phyloP scores from a whole-genome alignment of 805 yeast species.

The Monosporozyma yasuniensis region DNA sequence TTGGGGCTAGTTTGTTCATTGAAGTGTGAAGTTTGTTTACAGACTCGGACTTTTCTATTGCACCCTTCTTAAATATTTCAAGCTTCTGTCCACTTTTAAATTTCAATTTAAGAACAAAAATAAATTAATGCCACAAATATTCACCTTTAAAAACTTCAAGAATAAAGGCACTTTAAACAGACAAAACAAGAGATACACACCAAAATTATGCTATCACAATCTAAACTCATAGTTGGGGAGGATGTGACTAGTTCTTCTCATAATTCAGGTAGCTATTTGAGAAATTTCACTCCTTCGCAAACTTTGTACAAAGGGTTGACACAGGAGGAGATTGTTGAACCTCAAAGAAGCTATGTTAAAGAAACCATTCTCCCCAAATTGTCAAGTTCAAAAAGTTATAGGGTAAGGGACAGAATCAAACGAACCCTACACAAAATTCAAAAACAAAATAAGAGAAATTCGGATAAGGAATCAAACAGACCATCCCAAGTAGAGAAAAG shows the following conservation, averaged over 20 bases:
- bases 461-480: neutral
- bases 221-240: neutral
- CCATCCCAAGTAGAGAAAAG: neutral
- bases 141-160: neutral
- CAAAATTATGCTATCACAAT: neutral
- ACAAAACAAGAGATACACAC: neutral
- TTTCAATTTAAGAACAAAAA: neutral
- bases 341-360: neutral
- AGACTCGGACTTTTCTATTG: neutral
- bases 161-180: too few species aligned
- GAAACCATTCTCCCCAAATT: neutral
- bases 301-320: neutral
- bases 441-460: neutral
- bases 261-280: neutral
- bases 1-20: neutral
- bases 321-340: neutral
- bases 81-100: neutral
- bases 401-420: neutral
- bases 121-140: neutral
- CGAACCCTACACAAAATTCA: neutral
- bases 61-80: neutral
- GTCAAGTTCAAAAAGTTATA: conserved; percentile 1
- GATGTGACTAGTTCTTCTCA: neutral
- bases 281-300: neutral
- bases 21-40: neutral